Percentiles rank a stretch among this genome's conserved stretches.
Conservation (phyloP, 345 rosid genomes). For the Reutealis trisperma region DNA sequence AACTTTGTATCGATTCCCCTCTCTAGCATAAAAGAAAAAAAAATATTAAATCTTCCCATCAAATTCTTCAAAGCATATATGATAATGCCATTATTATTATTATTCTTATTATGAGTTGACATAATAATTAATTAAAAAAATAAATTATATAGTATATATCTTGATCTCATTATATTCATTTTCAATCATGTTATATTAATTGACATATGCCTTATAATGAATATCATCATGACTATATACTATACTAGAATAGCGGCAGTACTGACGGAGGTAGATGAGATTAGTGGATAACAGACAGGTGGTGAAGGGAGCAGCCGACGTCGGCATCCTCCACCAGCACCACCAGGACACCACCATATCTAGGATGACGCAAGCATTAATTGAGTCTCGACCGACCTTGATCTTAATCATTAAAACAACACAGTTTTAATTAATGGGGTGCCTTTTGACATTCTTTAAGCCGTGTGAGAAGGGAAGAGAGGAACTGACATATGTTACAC, state of each 20-base stretch:
- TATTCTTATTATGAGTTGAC: not conserved
- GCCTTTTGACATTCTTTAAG: conserved; percentile 34
- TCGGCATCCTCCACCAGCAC: not conserved
- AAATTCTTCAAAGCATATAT: not conserved
- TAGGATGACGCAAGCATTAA: conserved; percentile 6
- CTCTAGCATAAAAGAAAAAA: not conserved
- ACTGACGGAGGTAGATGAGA: not conserved
- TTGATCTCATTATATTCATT: not conserved
- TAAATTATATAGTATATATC: too few species aligned
- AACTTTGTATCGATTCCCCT: not conserved
- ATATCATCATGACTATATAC: too few species aligned
- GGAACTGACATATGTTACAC: too few species aligned
- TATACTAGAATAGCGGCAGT: not conserved
- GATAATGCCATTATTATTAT: not conserved
- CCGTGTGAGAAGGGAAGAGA: too few species aligned
- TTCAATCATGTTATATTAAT: not conserved
- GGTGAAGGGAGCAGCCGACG: not conserved
- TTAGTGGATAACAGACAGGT: too few species aligned
- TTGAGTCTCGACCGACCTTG: conserved; percentile 36
- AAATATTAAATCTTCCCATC: not conserved
- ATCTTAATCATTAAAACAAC: conserved; percentile 1
- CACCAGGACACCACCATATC: too few species aligned
- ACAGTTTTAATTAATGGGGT: conserved; percentile 16
- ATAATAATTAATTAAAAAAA: not conserved
- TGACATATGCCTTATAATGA: not conserved